Evolutionary conservation across 164 flowering plant species (phyloP).

Genomic region (Kingdonia uniflora): DNA sequence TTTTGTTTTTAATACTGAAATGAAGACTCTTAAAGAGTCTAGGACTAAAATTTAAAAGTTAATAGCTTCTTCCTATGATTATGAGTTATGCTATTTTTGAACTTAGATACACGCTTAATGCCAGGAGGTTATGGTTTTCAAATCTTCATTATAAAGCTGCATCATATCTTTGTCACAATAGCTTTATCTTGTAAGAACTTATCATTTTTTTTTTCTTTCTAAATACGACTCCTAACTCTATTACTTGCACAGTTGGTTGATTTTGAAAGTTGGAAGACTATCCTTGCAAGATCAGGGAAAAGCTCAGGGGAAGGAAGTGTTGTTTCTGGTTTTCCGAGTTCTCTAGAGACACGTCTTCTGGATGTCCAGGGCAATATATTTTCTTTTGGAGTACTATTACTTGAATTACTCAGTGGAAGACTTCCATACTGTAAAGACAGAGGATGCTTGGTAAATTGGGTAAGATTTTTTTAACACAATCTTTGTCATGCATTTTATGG

Average conservation of each 20-base stretch:
- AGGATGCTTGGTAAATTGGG: conserved; percentile 85
- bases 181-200: too few species aligned
- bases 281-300: conserved; percentile 69
- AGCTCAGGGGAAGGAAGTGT: conserved; percentile 48
- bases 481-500: too few species aligned
- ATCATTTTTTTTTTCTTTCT: too few species aligned
- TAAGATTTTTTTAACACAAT: conserved; percentile 16
- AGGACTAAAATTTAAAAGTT: too few species aligned
- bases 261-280: conserved; percentile 85
- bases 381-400: conserved; percentile 72
- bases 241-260: conserved; percentile 64
- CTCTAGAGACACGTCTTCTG: conserved; percentile 53
- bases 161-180: too few species aligned
- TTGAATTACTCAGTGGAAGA: conserved; percentile 83
- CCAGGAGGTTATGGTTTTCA: too few species aligned
- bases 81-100: too few species aligned
- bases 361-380: conserved; percentile 62
- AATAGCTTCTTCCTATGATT: too few species aligned
- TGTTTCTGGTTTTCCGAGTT: conserved; percentile 46
- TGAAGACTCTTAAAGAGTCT: too few species aligned
- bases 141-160: too few species aligned
- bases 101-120: too few species aligned
- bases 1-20: too few species aligned
- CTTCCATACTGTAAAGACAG: conserved; percentile 69
- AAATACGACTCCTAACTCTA: neutral